Conservation (phyloP, 2,329 filamentous ascomycete genomes). For the Pyrenophora teres region DNA sequence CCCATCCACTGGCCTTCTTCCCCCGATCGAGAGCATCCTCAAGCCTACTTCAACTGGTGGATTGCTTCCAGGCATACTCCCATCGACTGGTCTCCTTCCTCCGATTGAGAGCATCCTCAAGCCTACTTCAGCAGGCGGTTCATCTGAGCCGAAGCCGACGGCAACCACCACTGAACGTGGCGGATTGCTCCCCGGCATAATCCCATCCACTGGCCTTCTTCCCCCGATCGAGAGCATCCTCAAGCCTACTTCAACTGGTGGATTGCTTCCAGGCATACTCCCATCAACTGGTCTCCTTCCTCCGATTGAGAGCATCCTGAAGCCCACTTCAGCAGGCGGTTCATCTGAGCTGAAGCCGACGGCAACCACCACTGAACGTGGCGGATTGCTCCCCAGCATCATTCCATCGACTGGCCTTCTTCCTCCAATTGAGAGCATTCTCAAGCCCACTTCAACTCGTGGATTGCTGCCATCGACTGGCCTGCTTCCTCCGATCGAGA, state of each 20-base stretch:
- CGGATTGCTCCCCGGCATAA: too few species aligned
- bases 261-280: slow-evolving; percentile 5
- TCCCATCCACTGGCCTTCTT: background rate
- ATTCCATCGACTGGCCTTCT: background rate
- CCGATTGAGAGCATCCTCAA: too few species aligned
- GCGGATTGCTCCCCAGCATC: too few species aligned
- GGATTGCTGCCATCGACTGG: slow-evolving; percentile 2
- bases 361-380: too few species aligned
- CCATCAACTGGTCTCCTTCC: background rate
- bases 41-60: slow-evolving; percentile 13
- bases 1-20: slow-evolving; percentile 1
- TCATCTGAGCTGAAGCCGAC: slow-evolving; percentile 6
- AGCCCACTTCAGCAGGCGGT: slow-evolving; percentile 3
- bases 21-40: slow-evolving; percentile 25
- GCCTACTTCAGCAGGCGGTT: slow-evolving; percentile 3
- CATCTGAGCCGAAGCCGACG: slow-evolving; percentile 7
- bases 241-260: slow-evolving; percentile 12
- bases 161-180: too few species aligned
- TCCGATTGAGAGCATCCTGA: too few species aligned
- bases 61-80: slow-evolving; percentile 6
- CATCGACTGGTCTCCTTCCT: too few species aligned
- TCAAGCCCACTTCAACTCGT: slow-evolving; percentile 17
- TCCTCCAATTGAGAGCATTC: slow-evolving; percentile 22
- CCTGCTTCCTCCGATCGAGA: slow-evolving; percentile 20
- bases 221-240: slow-evolving; percentile 25